Evolutionary conservation across 495 filamentous ascomycete species (phyloP).

Genomic region (Talaromyces ruber): DNA sequence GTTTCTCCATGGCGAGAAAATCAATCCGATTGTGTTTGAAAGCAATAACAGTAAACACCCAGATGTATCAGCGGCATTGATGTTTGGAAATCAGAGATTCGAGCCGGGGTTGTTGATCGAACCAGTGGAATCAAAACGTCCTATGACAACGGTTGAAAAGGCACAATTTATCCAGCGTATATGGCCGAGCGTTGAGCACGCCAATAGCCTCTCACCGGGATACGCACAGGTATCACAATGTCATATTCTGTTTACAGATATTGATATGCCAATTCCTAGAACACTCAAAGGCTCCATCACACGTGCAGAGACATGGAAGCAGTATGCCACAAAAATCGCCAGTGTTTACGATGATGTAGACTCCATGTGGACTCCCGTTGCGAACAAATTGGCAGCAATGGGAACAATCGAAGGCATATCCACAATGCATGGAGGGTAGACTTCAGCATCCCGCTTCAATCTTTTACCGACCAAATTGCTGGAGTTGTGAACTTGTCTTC

Average conservation of each 20-base stretch:
- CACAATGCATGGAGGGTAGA: conserved; percentile 59
- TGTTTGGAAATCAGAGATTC: conserved; percentile 25
- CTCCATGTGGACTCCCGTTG: conserved; percentile 4
- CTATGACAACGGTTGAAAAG: conserved; percentile 20
- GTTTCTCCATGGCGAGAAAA: conserved; percentile 55
- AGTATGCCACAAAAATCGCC: conserved; percentile 18
- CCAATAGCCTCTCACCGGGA: conserved; percentile 29
- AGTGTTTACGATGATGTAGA: conserved; percentile 19
- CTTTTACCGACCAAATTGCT: conserved; percentile 45
- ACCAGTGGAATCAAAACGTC: conserved; percentile 21
- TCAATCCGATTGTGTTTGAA: conserved; percentile 48
- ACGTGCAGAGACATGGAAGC: conserved; percentile 13
- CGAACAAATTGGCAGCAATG: neutral
- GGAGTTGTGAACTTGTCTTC: conserved; percentile 27
- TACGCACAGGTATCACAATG: conserved; percentile 35
- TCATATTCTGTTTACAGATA: conserved; percentile 26
- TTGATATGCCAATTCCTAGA: conserved; percentile 28
- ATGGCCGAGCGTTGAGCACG: conserved; percentile 40
- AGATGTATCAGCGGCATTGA: conserved; percentile 19
- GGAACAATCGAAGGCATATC: conserved; percentile 11
- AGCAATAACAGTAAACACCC: conserved; percentile 15
- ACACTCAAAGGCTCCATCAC: conserved; percentile 39
- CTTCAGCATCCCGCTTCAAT: conserved; percentile 48
- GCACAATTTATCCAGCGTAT: conserved; percentile 19
- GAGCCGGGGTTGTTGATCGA: conserved; percentile 29